Percentiles rank a stretch among this genome's conserved stretches.
phyloP scores from a whole-genome alignment of 805 yeast species.

The Ogataea trehaloabstinens region DNA sequence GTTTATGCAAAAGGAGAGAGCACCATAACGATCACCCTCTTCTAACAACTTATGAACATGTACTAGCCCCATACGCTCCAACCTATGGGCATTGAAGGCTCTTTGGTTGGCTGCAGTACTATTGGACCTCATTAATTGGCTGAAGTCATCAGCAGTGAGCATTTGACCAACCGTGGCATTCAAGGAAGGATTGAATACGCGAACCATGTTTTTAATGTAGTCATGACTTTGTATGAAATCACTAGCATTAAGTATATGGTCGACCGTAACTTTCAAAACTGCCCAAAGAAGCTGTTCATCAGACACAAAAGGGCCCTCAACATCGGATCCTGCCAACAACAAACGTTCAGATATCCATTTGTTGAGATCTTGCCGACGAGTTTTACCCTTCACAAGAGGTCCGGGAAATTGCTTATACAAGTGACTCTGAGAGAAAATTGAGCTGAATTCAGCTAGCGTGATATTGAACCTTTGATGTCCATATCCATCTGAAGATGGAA shows the following conservation, averaged over 20 bases:
- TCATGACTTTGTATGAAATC: slow-evolving; percentile 26
- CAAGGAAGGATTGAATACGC: slow-evolving; percentile 42
- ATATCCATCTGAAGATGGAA: slow-evolving; percentile 42
- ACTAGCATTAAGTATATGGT: slow-evolving; percentile 22
- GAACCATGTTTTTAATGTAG: slow-evolving; percentile 34
- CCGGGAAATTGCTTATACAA: slow-evolving; percentile 59
- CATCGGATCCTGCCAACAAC: slow-evolving; percentile 13
- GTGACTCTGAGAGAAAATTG: slow-evolving; percentile 43
- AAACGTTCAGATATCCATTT: slow-evolving; percentile 56
- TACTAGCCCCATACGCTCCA: slow-evolving; percentile 25
- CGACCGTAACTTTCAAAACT: slow-evolving; percentile 24
- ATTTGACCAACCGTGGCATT: slow-evolving; percentile 7
- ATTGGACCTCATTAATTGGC: slow-evolving; percentile 13
- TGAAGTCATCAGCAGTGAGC: slow-evolving; percentile 16
- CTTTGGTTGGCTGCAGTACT: slow-evolving; percentile 10
- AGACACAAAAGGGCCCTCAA: slow-evolving; percentile 14
- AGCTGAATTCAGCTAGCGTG: slow-evolving; percentile 34
- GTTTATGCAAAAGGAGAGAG: slow-evolving; percentile 59
- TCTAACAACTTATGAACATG: slow-evolving; percentile 41
- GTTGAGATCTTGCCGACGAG: slow-evolving; percentile 64
- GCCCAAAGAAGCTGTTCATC: slow-evolving; percentile 29
- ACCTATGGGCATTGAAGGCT: slow-evolving; percentile 25
- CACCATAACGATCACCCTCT: slow-evolving; percentile 64
- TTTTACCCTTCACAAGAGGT: slow-evolving; percentile 57
- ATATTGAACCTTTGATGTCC: slow-evolving; percentile 34